A percentile compares a stretch with the other conserved stretches of the same genome.
These are phyloP conservation scores for Leccinum ochraceum DNA, from an alignment of 768 basidiomycete species.

Conservation along the genomic window DNA sequence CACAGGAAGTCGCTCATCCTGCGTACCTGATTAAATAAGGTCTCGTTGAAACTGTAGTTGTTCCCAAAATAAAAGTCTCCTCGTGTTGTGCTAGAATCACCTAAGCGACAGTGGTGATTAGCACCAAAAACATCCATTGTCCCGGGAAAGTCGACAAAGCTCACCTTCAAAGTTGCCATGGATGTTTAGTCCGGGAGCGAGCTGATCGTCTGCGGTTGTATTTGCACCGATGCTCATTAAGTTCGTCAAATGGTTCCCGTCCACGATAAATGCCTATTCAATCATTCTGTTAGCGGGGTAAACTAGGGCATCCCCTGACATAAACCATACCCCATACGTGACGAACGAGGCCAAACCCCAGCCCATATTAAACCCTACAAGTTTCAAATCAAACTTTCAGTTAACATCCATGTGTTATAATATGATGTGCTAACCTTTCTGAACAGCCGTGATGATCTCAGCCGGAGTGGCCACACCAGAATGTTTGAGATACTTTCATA, in stretches of 20 bases:
- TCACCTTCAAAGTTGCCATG: slow-evolving; percentile 29
- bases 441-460: slow-evolving; percentile 26
- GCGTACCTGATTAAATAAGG: slow-evolving; percentile 23
- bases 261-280: slow-evolving; percentile 25
- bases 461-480: slow-evolving; percentile 24
- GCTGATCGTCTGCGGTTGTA: slow-evolving; percentile 10
- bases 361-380: slow-evolving; percentile 28
- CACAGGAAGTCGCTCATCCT: neutral
- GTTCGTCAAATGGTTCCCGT: slow-evolving; percentile 30
- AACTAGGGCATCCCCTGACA: neutral
- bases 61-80: slow-evolving; percentile 28
- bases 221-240: slow-evolving; percentile 31
- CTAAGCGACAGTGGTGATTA: slow-evolving; percentile 7
- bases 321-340: slow-evolving; percentile 24
- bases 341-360: slow-evolving; percentile 22
- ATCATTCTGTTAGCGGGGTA: neutral
- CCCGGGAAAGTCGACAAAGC: neutral
- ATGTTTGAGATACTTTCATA: slow-evolving; percentile 19
- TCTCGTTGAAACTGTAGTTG: slow-evolving; percentile 29
- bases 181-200: slow-evolving; percentile 22
- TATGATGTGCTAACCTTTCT: slow-evolving; percentile 16
- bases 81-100: slow-evolving; percentile 28
- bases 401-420: neutral
- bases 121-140: neutral
- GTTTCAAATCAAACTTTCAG: neutral